Base-by-base conservation (phyloP, 2,329 filamentous ascomycete species). In the Chaetomiaceae sp. region DNA sequence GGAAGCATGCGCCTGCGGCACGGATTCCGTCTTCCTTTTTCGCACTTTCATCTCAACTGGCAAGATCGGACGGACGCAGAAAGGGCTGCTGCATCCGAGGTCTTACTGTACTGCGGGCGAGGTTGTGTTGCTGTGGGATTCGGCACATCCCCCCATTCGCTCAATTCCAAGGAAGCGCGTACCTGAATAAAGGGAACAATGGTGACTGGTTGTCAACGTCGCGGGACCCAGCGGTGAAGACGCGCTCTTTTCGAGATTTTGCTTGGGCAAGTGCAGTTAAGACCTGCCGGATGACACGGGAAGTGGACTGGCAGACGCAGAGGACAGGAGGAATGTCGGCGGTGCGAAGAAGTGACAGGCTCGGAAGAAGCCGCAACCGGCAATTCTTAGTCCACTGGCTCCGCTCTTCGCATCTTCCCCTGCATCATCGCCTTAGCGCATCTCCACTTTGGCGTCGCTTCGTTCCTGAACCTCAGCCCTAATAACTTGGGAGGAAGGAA, bases 151-250 rank as follows among this genome's bases (percentile, higher is more conserved):
- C n/a, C n/a, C n/a, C n/a, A n/a, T n/a, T n/a, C n/a, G 36, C 21
- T 38, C 36, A 38, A 20, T 20, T 38, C 16, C 36, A 20, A 21
- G 1, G 34, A 23, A 40, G 5, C 38, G 14, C 6, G 21, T 18
- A n/a, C 23, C 14, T 4, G n/a, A 16, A 7, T 10, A 8, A 23
- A 18, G 38, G 6, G 18, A 18, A 29, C 41, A 44, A 21, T 23
- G 16, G 16, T 44, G 27, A 33, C 29, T 44, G 37, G 37, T 16
- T 36, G 33, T 6, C 33, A 2, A 9, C n/a, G 9, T 8, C 16
- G n/a, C 13, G 33, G 18, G 29, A 30, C 48, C 38, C 23, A 38
- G 54, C 50, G 50, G 46, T 56, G 50, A 47, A 47, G 49, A 46
- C 45, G 40, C 45, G 50, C 9, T 51, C 25, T 5, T 5, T 27